Base-by-base conservation (phyloP, 2,329 filamentous ascomycete species). In the Aureobasidium sp. region DNA sequence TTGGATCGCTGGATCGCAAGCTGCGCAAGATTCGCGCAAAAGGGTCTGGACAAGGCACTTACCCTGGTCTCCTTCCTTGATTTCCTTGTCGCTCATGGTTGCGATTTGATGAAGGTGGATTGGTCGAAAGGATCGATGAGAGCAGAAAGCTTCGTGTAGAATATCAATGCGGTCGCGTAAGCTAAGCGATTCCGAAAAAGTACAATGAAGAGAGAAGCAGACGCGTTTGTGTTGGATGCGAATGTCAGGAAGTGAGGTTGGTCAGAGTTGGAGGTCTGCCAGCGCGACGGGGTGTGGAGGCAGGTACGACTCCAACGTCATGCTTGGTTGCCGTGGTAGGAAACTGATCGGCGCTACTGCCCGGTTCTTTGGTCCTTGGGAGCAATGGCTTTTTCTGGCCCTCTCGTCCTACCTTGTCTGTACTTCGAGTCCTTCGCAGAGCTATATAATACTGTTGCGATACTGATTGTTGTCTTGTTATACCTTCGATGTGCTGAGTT, bases 51-150 rank as follows among this genome's bases (percentile, higher is more conserved):
- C 11, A n/a, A 60, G n/a, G 3, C 19, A 68, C 75, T 63, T 74
- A 79, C 78, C 78, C 74, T 79, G 74, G 67, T 80, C 78, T 64
- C 79, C 80, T 70, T 80, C 76, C 71, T 82, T 76, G 67, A 79
- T 72, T 62, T 77, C 71, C 62, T 78, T 75, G 68, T 74, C 74
- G 63, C 77, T 71, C 79, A 81, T 80, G 63, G 66, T 63, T 12
- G 22, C n/a, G 31, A 22, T 31, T 22, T 39, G 31, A 42, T 37
- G 35, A n/a, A n/a, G 7, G 47, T n/a, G 22, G 45, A 42, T 57
- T 52, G 49, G n/a, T 47, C 42, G 33, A 35, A 19, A 42, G 27
- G 17, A 60, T 29, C 47, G 39, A 45, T 33, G 29, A 45, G n/a
- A 29, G 37, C 42, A 45, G 27, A 57, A 47, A 8, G 33, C n/a